Evolutionary conservation across 2,329 filamentous ascomycete genomes (phyloP).

Genomic region (Chlorencoelia australis): DNA sequence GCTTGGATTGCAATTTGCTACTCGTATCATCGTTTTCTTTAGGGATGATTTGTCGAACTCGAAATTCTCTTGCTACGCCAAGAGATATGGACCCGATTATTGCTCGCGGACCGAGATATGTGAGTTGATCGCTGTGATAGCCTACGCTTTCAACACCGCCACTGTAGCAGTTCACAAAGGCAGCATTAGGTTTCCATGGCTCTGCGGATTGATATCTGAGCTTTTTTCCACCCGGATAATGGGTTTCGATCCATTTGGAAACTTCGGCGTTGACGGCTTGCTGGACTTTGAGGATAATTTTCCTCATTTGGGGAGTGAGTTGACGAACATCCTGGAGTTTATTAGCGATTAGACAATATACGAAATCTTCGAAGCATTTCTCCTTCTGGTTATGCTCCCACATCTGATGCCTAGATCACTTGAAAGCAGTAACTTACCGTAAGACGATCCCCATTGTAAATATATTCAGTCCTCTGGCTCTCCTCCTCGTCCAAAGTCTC

Average conservation of each 20-base stretch:
- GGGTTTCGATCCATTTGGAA: constrained; percentile 54
- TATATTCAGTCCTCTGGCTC: constrained; percentile 67
- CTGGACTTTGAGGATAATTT: constrained; percentile 60
- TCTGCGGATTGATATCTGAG: constrained; percentile 66
- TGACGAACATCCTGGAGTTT: constrained; percentile 56
- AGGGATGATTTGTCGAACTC: constrained; percentile 67
- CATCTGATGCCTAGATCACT: background rate
- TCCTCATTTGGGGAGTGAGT: constrained; percentile 63
- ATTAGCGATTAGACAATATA: background rate
- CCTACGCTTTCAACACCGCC: constrained; percentile 76
- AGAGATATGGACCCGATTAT: constrained; percentile 85
- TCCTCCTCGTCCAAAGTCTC: constrained; percentile 59
- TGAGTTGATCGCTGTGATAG: constrained; percentile 87
- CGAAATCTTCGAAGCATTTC: constrained; percentile 1
- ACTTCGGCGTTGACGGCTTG: constrained; percentile 70
- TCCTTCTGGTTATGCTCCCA: no score
- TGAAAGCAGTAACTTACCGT: constrained; percentile 35
- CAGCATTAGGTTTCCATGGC: constrained; percentile 75
- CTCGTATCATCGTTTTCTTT: constrained; percentile 35
- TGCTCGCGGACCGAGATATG: constrained; percentile 80
- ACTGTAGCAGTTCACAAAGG: constrained; percentile 90
- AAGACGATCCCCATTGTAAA: constrained; percentile 73
- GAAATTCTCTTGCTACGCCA: constrained; percentile 87
- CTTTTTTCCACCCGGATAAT: constrained; percentile 61
- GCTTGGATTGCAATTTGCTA: constrained; percentile 12